phyloP scores from a whole-genome alignment of 257 asterid genomes.

The Forsythia suspensa region DNA sequence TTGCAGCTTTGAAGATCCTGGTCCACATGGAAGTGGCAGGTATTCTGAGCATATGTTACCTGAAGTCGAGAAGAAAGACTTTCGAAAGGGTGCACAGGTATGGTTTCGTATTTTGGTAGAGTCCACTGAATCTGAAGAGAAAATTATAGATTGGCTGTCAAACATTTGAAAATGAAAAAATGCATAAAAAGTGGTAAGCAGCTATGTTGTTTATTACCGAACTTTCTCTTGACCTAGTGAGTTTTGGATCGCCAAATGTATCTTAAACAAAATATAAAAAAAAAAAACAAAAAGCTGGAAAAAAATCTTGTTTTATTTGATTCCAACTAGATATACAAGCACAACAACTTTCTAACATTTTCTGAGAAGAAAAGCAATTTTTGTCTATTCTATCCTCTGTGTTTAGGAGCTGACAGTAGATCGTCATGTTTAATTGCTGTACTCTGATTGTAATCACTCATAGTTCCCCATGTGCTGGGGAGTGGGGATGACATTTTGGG shows the following conservation, averaged over 20 bases:
- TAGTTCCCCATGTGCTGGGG: not conserved
- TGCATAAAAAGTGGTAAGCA: not conserved
- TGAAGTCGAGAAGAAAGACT: conserved; percentile 50
- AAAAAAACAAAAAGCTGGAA: too few species aligned
- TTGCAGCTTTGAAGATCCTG: conserved; percentile 64
- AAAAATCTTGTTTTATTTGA: too few species aligned
- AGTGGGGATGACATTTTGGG: not conserved
- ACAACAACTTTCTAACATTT: not conserved
- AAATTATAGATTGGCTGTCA: not conserved
- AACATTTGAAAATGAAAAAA: not conserved
- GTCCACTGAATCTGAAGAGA: not conserved
- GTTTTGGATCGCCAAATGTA: too few species aligned
- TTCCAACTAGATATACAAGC: not conserved
- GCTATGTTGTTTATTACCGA: not conserved
- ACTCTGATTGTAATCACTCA: not conserved
- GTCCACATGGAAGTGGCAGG: conserved; percentile 61
- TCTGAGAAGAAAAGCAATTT: not conserved
- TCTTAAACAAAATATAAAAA: too few species aligned
- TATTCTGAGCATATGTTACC: conserved; percentile 55
- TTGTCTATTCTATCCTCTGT: not conserved
- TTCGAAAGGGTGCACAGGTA: conserved; percentile 60
- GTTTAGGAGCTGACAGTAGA: not conserved
- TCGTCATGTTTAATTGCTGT: not conserved
- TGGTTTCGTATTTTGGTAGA: conserved; percentile 12
- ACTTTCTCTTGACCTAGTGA: not conserved